Base-by-base conservation (phyloP, 164 flowering plant species). In the Aristolochia californica region DNA sequence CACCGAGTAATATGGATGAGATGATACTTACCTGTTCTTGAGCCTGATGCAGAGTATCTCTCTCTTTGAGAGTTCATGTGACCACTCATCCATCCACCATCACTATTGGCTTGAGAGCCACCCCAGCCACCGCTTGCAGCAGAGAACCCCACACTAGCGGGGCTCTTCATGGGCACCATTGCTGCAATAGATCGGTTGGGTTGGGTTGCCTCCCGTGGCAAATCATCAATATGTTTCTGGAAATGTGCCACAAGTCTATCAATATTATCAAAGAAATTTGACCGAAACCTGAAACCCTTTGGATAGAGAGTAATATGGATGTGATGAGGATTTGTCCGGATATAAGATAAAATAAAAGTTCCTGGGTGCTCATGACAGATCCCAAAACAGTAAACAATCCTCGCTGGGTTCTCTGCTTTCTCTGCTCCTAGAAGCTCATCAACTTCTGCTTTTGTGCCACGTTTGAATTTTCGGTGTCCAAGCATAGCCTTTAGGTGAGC, bases 291-390 rank as follows among this genome's bases (percentile, higher is more conserved):
- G 62, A 90, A 94, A 25, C 99, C 99, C 75, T 88, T 90, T 5
- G 99, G 97, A 64, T 83, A 84, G n/a, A 90, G 66, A 15, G 95
- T 87, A 60, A 94, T 68, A 58, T 85, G 90, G 69, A 90, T 96
- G 60, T 94, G 99, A 63, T 84, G 99, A 3, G 97, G 96, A 67
- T 86, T 87, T 45, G 88, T 73, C 60, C 96, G 64, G 55, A 94
- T 94, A 56, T 81, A 94, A 15, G 96, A 81, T 18, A 94, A 68
- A 53, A 89, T 84, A 64, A 90, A 83, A 18, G 95, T 87, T 21
- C 97, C 97, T 4, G 99, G 99, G 74, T 90, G 95, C 63, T 94
- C 97, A 72, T 94, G 91, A 52, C 81, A 83, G 53, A 94, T 83
- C 56, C 99, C 97, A 75, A 94, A 90, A 59, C 88, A 63, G 70